Conservation (phyloP, 306 rosid species). For the Ceratonia siliqua region DNA sequence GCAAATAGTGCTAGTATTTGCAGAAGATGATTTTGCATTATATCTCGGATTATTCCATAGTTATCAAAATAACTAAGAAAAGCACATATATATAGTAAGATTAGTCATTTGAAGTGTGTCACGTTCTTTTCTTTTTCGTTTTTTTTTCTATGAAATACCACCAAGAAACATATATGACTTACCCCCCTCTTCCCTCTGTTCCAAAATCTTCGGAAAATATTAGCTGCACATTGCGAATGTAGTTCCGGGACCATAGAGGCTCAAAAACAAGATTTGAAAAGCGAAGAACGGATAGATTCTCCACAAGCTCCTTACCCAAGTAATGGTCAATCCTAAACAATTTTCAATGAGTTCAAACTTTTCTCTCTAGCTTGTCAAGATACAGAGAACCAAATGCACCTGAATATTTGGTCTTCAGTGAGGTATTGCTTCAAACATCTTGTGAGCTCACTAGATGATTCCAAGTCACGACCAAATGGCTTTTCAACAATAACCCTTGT, state of each 20-base stretch:
- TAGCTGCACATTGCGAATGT: conserved; percentile 92
- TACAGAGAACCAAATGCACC: conserved; percentile 45
- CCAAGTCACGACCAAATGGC: conserved; percentile 92
- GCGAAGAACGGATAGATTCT: conserved; percentile 95
- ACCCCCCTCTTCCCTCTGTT: conserved; percentile 97
- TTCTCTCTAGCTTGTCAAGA: conserved; percentile 28
- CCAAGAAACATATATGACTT: conserved; percentile 38
- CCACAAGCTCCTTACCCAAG: conserved; percentile 98
- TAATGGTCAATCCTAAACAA: conserved; percentile 89
- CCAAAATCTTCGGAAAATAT: conserved; percentile 99
- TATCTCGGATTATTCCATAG: conserved; percentile 95
- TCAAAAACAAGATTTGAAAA: conserved; percentile 95
- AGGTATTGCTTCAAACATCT: conserved; percentile 79
- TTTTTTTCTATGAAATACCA: conserved; percentile 1
- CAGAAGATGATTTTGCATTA: conserved; percentile 96
- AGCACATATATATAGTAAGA: conserved; percentile 19
- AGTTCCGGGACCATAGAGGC: conserved; percentile 90
- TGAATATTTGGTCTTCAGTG: conserved; percentile 90
- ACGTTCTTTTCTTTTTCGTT: too few relatives aligned
- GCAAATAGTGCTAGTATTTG: conserved; percentile 95
- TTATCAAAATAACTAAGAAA: conserved; percentile 74
- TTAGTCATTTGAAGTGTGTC: conserved; percentile 27
- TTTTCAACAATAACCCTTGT: conserved; percentile 95
- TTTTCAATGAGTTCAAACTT: conserved; percentile 29
- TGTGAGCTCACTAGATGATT: conserved; percentile 82